Percentiles rank a stretch among this genome's conserved stretches.
These are phyloP conservation scores for Sinapis alba DNA, from an alignment of 441 rosid species.

Conservation along the genomic window DNA sequence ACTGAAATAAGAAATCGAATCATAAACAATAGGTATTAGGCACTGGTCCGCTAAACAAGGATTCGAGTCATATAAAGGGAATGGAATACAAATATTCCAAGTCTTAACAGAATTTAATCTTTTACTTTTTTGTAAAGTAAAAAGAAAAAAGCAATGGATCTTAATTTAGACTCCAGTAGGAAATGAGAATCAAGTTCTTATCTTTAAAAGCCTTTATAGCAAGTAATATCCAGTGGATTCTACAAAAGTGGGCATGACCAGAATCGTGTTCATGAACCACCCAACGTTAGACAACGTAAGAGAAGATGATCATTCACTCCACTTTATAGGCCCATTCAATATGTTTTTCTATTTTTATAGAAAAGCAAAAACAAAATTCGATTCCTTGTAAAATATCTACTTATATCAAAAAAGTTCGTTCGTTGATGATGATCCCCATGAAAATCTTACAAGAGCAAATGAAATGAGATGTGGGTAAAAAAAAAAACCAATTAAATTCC, in stretches of 20 bases:
- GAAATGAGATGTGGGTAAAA: conserved; percentile 18
- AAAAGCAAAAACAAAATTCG: background rate
- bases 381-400: conserved; percentile 29
- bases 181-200: conserved; percentile 17
- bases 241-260: conserved; percentile 29
- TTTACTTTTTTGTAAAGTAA: conserved; percentile 28
- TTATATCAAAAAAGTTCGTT: background rate
- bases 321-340: conserved; percentile 20
- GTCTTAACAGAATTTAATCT: background rate
- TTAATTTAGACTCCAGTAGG: background rate
- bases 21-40: background rate
- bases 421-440: conserved; percentile 16
- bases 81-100: conserved; percentile 14
- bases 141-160: conserved; percentile 18
- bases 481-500: conserved; percentile 5
- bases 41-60: background rate
- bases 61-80: background rate
- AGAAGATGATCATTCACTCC: conserved; percentile 8
- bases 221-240: conserved; percentile 13
- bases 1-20: background rate
- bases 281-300: conserved; percentile 12
- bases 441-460: conserved; percentile 16
- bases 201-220: background rate
- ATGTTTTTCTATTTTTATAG: background rate
- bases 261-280: conserved; percentile 34